Conservation (phyloP, 2,329 filamentous ascomycete species). For the Aschersonia sp. region DNA sequence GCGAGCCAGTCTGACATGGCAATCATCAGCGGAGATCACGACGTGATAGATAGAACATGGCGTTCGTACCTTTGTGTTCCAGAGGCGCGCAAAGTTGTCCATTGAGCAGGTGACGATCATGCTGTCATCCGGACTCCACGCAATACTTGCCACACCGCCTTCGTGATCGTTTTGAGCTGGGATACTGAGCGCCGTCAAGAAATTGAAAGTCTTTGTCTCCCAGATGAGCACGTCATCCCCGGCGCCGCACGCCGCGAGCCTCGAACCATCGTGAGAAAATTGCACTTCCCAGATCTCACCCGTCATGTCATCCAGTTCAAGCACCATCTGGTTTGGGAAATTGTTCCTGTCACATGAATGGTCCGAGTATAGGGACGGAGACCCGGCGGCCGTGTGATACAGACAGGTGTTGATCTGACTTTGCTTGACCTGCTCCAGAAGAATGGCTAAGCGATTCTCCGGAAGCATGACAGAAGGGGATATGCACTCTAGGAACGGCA, state of each 20-base stretch:
- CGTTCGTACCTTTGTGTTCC: slow-evolving; percentile 50
- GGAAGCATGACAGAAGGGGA: slow-evolving; percentile 96
- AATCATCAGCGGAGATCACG: not conserved
- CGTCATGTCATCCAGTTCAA: slow-evolving; percentile 56
- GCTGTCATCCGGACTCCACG: slow-evolving; percentile 85
- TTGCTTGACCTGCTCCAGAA: slow-evolving; percentile 73
- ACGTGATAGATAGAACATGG: not conserved
- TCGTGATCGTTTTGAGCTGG: slow-evolving; percentile 36
- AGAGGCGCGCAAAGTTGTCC: slow-evolving; percentile 60
- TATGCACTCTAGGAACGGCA: slow-evolving; percentile 51
- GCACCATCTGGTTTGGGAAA: slow-evolving; percentile 60
- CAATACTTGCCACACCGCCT: slow-evolving; percentile 59
- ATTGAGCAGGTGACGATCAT: slow-evolving; percentile 74
- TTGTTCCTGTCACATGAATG: slow-evolving; percentile 67
- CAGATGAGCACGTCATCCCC: slow-evolving; percentile 69
- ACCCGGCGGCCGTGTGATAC: slow-evolving; percentile 69
- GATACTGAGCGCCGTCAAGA: slow-evolving; percentile 42
- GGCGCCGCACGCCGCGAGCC: slow-evolving; percentile 68
- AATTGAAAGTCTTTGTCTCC: slow-evolving; percentile 55
- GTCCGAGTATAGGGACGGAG: slow-evolving; percentile 79
- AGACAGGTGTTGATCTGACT: slow-evolving; percentile 71
- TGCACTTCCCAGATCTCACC: slow-evolving; percentile 86
- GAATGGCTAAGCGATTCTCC: slow-evolving; percentile 67
- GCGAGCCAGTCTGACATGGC: slow-evolving; percentile 39
- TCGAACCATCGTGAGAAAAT: slow-evolving; percentile 78